These are phyloP conservation scores for Akanthomyces uredinophilus DNA, from an alignment of 2,329 filamentous ascomycete species.

Conservation along the genomic window DNA sequence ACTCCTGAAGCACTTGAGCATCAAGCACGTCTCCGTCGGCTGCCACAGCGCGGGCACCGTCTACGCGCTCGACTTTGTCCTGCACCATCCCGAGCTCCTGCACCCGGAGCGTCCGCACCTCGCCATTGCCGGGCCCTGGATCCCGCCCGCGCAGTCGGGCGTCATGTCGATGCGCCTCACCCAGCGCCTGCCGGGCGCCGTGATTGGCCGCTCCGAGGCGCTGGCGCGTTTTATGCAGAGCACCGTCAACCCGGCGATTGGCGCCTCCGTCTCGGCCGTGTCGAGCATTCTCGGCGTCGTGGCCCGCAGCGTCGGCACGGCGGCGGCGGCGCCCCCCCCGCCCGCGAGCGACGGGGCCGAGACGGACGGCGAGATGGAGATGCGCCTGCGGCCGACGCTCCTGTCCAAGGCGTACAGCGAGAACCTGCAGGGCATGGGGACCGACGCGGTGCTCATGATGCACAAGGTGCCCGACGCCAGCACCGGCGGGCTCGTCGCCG, in stretches of 20 bases:
- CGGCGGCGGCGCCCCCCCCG: background rate
- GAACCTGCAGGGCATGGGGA: conserved; percentile 22
- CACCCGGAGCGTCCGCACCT: conserved; percentile 22
- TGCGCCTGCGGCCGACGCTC: conserved; percentile 17
- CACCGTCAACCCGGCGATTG: conserved; percentile 18
- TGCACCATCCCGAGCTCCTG: conserved; percentile 26
- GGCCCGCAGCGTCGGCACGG: background rate
- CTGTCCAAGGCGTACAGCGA: conserved; percentile 20
- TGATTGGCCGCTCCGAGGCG: conserved; percentile 21
- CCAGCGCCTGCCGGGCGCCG: conserved; percentile 19
- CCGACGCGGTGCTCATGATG: conserved; percentile 26
- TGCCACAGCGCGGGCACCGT: conserved; percentile 28
- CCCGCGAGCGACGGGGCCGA: background rate
- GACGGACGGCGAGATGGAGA: conserved; percentile 19
- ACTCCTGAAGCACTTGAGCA: conserved; percentile 28
- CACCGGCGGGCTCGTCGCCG: background rate
- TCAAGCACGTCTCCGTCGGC: conserved; percentile 25
- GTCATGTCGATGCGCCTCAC: conserved; percentile 19
- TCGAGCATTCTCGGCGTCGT: background rate
- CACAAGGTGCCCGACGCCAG: conserved; percentile 16
- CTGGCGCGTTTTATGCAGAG: conserved; percentile 20
- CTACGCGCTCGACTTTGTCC: conserved; percentile 27
- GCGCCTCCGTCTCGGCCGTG: conserved; percentile 11
- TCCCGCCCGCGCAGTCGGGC: conserved; percentile 24
- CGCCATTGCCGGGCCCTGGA: conserved; percentile 28